Evolutionary conservation across 441 rosid species (phyloP).

Genomic region (Eugenia klotzschiana): DNA sequence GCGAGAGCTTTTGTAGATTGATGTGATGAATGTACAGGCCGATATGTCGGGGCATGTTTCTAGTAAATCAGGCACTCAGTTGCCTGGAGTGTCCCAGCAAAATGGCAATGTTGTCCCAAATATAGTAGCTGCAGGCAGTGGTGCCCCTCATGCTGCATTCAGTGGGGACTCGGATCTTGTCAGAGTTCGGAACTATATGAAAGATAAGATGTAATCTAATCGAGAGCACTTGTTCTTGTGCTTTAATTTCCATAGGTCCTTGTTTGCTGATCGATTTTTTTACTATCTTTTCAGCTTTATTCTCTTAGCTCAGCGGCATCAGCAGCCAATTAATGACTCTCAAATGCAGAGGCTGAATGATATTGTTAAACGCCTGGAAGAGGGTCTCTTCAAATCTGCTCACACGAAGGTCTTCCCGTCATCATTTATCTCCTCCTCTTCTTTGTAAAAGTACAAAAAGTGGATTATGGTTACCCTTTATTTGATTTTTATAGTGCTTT

Average conservation of each 20-base stretch:
- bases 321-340: slow-evolving; percentile 33
- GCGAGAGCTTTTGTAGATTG: neutral
- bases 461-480: neutral
- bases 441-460: neutral
- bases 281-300: slow-evolving; percentile 24
- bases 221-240: neutral
- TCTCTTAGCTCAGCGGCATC: slow-evolving; percentile 44
- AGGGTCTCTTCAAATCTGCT: slow-evolving; percentile 76
- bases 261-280: slow-evolving; percentile 2
- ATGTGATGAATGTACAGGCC: slow-evolving; percentile 49
- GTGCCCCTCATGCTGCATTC: slow-evolving; percentile 4
- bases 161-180: slow-evolving; percentile 28
- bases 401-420: slow-evolving; percentile 35
- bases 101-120: slow-evolving; percentile 56
- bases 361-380: slow-evolving; percentile 82
- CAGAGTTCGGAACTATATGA: slow-evolving; percentile 34
- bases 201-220: slow-evolving; percentile 44
- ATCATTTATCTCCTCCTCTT: neutral
- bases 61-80: slow-evolving; percentile 38
- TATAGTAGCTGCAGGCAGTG: slow-evolving; percentile 22
- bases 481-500: neutral
- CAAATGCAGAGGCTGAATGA: slow-evolving; percentile 47
- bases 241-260: neutral
- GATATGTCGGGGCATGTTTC: slow-evolving; percentile 81
- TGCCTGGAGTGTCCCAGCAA: slow-evolving; percentile 34